Conservation (phyloP, 306 rosid genomes). For the Cucurbita moschata region DNA sequence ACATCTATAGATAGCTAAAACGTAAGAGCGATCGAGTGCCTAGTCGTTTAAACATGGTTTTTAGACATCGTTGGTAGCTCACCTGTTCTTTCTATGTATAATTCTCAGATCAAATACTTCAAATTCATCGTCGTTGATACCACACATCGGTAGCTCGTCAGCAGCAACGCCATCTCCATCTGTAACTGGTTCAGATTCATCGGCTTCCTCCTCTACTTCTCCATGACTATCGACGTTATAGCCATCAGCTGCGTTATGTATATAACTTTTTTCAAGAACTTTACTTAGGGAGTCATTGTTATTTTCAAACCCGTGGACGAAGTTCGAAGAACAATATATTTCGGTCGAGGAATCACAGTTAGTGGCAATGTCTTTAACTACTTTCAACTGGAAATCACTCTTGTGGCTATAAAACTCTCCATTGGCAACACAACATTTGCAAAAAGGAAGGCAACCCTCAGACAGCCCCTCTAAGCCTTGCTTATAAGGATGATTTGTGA, state of each 20-base stretch:
- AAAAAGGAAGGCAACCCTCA: constrained; percentile 22
- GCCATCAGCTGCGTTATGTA: constrained; percentile 17
- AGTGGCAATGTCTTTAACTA: constrained; percentile 24
- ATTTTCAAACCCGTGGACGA: constrained; percentile 17
- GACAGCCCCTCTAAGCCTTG: constrained; percentile 15
- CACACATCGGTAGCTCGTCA: constrained; percentile 38
- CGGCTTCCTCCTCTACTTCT: constrained; percentile 23
- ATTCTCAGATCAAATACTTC: constrained; percentile 82
- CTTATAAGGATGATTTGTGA: constrained; percentile 13
- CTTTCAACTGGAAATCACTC: constrained; percentile 19
- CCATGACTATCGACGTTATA: constrained; percentile 15
- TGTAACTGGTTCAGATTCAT: constrained; percentile 19
- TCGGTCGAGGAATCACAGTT: constrained; percentile 25
- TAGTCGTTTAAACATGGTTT: background rate
- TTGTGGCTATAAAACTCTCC: constrained; percentile 31
- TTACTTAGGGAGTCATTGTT: constrained; percentile 20
- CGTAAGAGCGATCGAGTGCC: background rate
- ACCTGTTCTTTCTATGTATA: constrained; percentile 95
- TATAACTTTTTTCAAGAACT: constrained; percentile 20
- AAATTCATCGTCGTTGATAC: constrained; percentile 38
- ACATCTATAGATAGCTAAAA: background rate
- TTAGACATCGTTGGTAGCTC: constrained; percentile 10
- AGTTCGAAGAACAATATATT: constrained; percentile 7
- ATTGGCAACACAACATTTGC: constrained; percentile 22
- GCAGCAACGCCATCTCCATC: constrained; percentile 38